phyloP scores from a whole-genome alignment of 805 yeast genomes.

The Alloascoidea hylecoeti region DNA sequence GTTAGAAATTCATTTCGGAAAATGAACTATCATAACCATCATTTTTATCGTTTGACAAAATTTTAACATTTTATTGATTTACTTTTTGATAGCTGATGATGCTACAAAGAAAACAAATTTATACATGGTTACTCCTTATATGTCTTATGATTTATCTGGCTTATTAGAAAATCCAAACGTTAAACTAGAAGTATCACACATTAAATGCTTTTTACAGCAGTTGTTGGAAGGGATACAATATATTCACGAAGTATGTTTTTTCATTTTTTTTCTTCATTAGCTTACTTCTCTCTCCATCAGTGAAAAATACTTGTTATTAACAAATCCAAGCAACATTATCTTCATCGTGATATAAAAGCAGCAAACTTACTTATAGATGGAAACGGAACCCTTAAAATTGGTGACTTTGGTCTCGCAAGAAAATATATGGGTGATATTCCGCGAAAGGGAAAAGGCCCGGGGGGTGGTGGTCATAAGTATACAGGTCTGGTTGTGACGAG shows the following conservation, averaged over 20 bases:
- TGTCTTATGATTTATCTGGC: slow-evolving; percentile 88
- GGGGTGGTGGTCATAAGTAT: slow-evolving; percentile 24
- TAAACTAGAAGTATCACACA: slow-evolving; percentile 43
- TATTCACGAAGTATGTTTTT: slow-evolving; percentile 42
- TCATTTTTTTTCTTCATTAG: slow-evolving; percentile 27
- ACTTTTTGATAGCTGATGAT: no score
- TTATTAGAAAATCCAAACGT: slow-evolving; percentile 69
- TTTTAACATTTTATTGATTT: no score
- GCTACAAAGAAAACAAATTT: slow-evolving; percentile 21
- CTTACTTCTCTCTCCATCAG: no score
- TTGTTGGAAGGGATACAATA: slow-evolving; percentile 68
- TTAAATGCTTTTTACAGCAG: slow-evolving; percentile 74
- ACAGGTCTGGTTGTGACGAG: slow-evolving; percentile 82
- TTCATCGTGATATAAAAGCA: slow-evolving; percentile 91
- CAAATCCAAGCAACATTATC: slow-evolving; percentile 26
- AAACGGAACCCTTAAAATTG: slow-evolving; percentile 71
- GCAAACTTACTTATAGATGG: slow-evolving; percentile 82
- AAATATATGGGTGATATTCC: slow-evolving; percentile 52
- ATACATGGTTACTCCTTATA: slow-evolving; percentile 85
- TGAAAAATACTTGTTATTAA: no score
- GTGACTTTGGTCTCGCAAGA: slow-evolving; percentile 93
- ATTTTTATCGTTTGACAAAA: no score
- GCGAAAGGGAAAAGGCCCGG: slow-evolving; percentile 25
- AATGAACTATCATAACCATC: no score
- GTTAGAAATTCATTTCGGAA: no score